Evolutionary conservation across 768 basidiomycete genomes (phyloP), one percentile per base, ranked within the genome.

Genomic region (Suillus americanus): DNA sequence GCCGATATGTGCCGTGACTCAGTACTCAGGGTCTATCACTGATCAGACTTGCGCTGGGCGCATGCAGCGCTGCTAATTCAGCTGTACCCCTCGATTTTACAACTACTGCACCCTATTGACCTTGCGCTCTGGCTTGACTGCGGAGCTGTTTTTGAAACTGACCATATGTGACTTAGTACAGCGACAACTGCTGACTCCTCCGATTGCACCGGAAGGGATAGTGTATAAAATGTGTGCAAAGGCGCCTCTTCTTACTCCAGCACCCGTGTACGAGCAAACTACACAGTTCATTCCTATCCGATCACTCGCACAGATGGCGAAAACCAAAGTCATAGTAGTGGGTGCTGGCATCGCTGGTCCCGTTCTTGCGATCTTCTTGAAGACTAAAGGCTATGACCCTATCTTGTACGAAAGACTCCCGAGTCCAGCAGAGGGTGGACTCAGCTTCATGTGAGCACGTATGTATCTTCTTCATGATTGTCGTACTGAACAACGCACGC

Each of bases 301-400:
- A 28, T 25, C 37, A 40, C 25, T 25, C 28, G 16, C 16, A 37
- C 23, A 57, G 56, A 65, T 63, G 62, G 16, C 50, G 12, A 45
- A 30, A 12, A 72, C 75, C 23, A 79, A 73, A 66, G 75, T 80
- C 35, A 75, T 80, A 63, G 72, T 80, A 54, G 74, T 75, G 10
- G 80, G 80, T 25, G 72, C 72, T 23, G 80, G 80, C 4, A 75
- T 80, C 43, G 79, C 78, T 13, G 80, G 80, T 14, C 78, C 79
- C 18, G 74, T 79, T 3, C 75, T 81, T 45, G 78, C 78, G 1
- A 70, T 78, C 30, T 71, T 79, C 16, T 72, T 81, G 37, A 79
- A 77, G 61, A 67, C 69, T 28, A 76, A 78, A 62, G 79, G 79
- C 16, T 81, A 78, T 64, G 68, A 74, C 3, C 78, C 78, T 10